phyloP scores from a whole-genome alignment of 305 asterid species.

The Rubia peregrina region DNA sequence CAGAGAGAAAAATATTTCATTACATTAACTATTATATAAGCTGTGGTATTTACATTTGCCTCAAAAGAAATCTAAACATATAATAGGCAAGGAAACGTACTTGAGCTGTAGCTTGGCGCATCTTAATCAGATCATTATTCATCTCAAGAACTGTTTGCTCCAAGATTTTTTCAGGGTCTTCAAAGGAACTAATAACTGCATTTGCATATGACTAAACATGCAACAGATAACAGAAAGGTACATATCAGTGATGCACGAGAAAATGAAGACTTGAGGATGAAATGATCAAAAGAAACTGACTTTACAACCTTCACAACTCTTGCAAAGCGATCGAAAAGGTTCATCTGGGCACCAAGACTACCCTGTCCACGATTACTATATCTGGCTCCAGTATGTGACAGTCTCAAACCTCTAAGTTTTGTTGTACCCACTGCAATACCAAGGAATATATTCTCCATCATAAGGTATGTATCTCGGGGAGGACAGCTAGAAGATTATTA shows the following conservation, averaged over 20 bases:
- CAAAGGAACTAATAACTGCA: slow-evolving; percentile 77
- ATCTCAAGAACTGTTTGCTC: slow-evolving; percentile 90
- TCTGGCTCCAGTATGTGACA: slow-evolving; percentile 38
- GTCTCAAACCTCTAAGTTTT: slow-evolving; percentile 35
- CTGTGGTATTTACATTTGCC: neutral
- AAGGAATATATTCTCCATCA: slow-evolving; percentile 8
- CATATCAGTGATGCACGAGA: slow-evolving; percentile 11
- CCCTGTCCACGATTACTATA: slow-evolving; percentile 42
- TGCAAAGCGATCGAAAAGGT: slow-evolving; percentile 78
- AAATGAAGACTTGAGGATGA: neutral
- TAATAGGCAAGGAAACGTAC: slow-evolving; percentile 27
- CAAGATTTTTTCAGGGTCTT: slow-evolving; percentile 95
- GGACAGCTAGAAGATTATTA: slow-evolving; percentile 8
- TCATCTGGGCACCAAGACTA: slow-evolving; percentile 60
- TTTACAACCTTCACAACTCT: slow-evolving; percentile 56
- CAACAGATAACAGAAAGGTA: slow-evolving; percentile 25
- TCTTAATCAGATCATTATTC: slow-evolving; percentile 82
- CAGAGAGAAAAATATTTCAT: slow-evolving; percentile 12
- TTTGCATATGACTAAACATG: slow-evolving; percentile 84
- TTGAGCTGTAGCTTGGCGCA: slow-evolving; percentile 99
- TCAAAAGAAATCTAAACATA: neutral
- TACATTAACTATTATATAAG: neutral
- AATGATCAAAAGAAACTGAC: neutral
- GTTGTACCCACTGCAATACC: slow-evolving; percentile 48
- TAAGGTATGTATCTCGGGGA: neutral